Evolutionary conservation across 2,329 filamentous ascomycete species (phyloP).

Genomic region (Aspergillus tubingensis): DNA sequence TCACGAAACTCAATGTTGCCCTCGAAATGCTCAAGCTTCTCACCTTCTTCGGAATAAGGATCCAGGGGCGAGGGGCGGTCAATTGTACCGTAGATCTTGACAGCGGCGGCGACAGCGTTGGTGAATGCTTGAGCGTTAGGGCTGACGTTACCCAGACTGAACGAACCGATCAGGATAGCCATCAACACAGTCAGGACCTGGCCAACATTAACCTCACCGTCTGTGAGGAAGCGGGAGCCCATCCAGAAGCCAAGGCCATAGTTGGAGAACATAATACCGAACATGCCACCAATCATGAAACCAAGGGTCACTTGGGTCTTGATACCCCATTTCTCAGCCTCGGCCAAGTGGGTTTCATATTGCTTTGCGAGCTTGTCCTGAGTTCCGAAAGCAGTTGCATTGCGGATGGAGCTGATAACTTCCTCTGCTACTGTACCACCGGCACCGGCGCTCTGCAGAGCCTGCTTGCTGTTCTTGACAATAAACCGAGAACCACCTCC

Average conservation of each 20-base stretch:
- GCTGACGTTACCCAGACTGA: conserved; percentile 82
- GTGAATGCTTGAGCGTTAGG: conserved; percentile 87
- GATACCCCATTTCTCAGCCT: conserved; percentile 74
- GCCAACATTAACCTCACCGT: conserved; percentile 65
- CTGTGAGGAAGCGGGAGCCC: conserved; percentile 72
- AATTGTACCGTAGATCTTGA: conserved; percentile 92
- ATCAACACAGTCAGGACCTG: conserved; percentile 82
- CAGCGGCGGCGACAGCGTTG: conserved; percentile 76
- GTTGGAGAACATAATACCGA: conserved; percentile 81
- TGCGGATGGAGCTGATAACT: conserved; percentile 89
- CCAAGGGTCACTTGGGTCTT: conserved; percentile 72
- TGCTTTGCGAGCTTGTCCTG: conserved; percentile 86
- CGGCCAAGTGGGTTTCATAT: conserved; percentile 74
- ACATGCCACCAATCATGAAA: conserved; percentile 80
- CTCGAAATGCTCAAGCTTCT: conserved; percentile 69
- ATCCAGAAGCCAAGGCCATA: conserved; percentile 89
- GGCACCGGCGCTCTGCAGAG: conserved; percentile 75
- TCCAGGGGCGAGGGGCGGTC: conserved; percentile 85
- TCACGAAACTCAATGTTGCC: conserved; percentile 79
- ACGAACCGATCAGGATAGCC: conserved; percentile 89
- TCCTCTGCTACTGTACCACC: conserved; percentile 91
- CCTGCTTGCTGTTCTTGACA: conserved; percentile 76
- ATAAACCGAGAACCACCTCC: conserved; percentile 72
- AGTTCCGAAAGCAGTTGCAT: conserved; percentile 88
- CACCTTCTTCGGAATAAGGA: conserved; percentile 69